phyloP scores from a whole-genome alignment of 306 rosid genomes.

The Lagenaria siceraria region DNA sequence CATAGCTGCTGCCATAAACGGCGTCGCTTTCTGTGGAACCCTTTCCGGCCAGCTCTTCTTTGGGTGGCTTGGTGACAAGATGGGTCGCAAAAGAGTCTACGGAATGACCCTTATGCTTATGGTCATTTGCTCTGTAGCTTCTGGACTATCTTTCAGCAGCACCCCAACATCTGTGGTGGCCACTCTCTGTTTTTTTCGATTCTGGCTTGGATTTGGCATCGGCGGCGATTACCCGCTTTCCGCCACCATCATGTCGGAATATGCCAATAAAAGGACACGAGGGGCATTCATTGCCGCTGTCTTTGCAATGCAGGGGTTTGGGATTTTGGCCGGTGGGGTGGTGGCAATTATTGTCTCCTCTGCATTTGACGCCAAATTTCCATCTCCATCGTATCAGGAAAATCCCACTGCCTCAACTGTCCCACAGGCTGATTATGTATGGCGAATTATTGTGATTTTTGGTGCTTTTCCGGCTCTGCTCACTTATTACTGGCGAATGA shows the following conservation, averaged over 20 bases:
- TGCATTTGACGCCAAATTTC: slow-evolving; percentile 29
- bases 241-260: slow-evolving; percentile 91
- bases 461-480: slow-evolving; percentile 73
- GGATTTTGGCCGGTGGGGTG: slow-evolving; percentile 67
- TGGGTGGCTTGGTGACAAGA: slow-evolving; percentile 91
- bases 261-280: slow-evolving; percentile 71
- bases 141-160: slow-evolving; percentile 61
- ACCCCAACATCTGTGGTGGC: slow-evolving; percentile 40
- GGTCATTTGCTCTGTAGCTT: slow-evolving; percentile 65
- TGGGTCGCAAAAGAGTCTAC: slow-evolving; percentile 73
- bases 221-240: slow-evolving; percentile 97
- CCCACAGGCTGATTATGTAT: slow-evolving; percentile 64
- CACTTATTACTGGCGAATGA: slow-evolving; percentile 73
- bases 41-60: slow-evolving; percentile 78
- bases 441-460: slow-evolving; percentile 71
- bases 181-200: slow-evolving; percentile 72
- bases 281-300: slow-evolving; percentile 91
- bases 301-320: slow-evolving; percentile 92
- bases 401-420: slow-evolving; percentile 38
- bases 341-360: slow-evolving; percentile 59
- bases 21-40: slow-evolving; percentile 85
- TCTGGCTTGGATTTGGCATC: slow-evolving; percentile 89
- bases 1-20: slow-evolving; percentile 63
- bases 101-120: slow-evolving; percentile 86
- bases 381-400: slow-evolving; percentile 31